Evolutionary conservation across 2,329 filamentous ascomycete species (phyloP).

Genomic region (Trichothecium roseum): DNA sequence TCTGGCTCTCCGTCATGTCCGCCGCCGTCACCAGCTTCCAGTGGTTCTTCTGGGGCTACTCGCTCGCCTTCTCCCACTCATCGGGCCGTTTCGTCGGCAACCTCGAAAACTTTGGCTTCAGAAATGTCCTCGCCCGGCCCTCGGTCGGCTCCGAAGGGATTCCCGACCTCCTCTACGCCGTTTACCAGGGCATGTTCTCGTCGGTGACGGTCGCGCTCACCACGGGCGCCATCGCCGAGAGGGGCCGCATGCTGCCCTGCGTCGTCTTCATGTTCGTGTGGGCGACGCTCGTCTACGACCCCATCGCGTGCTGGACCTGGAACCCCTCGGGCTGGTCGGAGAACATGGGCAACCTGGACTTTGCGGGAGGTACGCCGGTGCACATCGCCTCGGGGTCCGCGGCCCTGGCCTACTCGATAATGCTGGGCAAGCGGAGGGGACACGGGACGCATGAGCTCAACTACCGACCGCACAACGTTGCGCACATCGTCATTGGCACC

Average conservation of each 20-base stretch:
- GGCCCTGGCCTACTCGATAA: conserved; percentile 81
- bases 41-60: conserved; percentile 94
- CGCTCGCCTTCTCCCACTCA: conserved; percentile 68
- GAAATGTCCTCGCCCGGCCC: conserved; percentile 61
- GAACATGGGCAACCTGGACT: conserved; percentile 73
- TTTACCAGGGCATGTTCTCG: conserved; percentile 86
- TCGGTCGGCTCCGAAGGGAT: conserved; percentile 64
- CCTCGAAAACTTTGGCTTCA: conserved; percentile 70
- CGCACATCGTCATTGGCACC: conserved; percentile 83
- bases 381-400: conserved; percentile 78
- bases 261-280: conserved; percentile 91
- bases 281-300: conserved; percentile 83
- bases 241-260: conserved; percentile 79
- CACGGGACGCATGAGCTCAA: conserved; percentile 83
- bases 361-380: conserved; percentile 82
- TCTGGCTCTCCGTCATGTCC: conserved; percentile 86
- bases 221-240: conserved; percentile 75
- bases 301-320: conserved; percentile 94
- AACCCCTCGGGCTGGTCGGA: conserved; percentile 73
- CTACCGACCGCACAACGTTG: conserved; percentile 87
- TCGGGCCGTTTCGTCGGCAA: conserved; percentile 69
- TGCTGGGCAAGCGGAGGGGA: conserved; percentile 76
- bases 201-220: conserved; percentile 78
- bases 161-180: conserved; percentile 74
- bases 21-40: conserved; percentile 77